Evolutionary conservation across 1,139 yeast species (phyloP), one percentile per base, ranked within the genome.

Genomic region (Yamadazyma buinensis): DNA sequence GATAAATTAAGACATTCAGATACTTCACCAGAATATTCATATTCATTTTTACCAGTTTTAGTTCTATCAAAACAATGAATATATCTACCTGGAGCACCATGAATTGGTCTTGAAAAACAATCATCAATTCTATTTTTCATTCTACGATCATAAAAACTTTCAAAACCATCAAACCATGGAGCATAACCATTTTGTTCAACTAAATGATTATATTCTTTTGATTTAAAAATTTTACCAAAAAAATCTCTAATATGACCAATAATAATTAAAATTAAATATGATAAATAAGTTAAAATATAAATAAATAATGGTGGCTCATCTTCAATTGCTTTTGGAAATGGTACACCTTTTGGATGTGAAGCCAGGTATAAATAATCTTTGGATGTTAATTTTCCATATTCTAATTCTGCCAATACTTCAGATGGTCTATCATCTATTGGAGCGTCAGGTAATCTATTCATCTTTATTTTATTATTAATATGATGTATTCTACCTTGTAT

Each of bases 51-150:
- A 44, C 83, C 82, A 28, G 70, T 67, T 12, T 90, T 72, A 26
- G 69, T 66, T 47, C 98, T 77, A 49, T 87, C 90, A 51, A 83
- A 79, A 49, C 95, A 80, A 38, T 80, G 76, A 50, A 92, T 80
- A 51, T 70, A 82, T 57, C 99, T 77, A 17, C 99, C 99, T 1
- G 99, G 98, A 22, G 92, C 98, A 27, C 97, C 97, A 40, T 86
- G 84, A 22, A 95, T 86, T 23, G 97, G 97, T 55, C 97, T 79
- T 5, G 95, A 87, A 61, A 92, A 92, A 59, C 97, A 88, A 59
- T 92, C 97, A 53, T 85, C 95, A 44, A 92, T 77, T 61, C 96
- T 84, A 46, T 75, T 77, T 57, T 94, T 90, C 69, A 92, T 74
- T 51, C 97, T 80, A 52, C 99, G 82, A 29, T 90, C 84, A 58